A percentile compares a stretch with the other conserved stretches of the same genome.
phyloP scores from a whole-genome alignment of 805 yeast genomes.

The Debaryomyces maramus region DNA sequence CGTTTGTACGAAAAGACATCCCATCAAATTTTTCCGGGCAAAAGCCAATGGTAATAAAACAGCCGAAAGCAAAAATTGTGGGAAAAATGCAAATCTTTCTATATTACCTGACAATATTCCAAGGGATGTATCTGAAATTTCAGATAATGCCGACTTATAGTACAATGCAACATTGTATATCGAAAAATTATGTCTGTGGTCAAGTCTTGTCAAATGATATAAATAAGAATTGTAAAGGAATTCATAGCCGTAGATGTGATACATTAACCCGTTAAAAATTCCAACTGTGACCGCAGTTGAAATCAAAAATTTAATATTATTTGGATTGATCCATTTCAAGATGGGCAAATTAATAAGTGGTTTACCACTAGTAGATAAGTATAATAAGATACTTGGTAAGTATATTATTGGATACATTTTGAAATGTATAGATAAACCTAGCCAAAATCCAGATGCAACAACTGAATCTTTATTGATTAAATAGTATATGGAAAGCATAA shows the following conservation, averaged over 20 bases:
- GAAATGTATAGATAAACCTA: conserved; percentile 85
- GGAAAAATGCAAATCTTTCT: conserved; percentile 72
- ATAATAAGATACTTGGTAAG: conserved; percentile 65
- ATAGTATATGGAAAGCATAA: conserved; percentile 57
- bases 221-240: conserved; percentile 76
- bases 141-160: conserved; percentile 47
- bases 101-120: conserved; percentile 20
- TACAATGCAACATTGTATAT: conserved; percentile 77
- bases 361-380: conserved; percentile 26
- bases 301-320: conserved; percentile 27
- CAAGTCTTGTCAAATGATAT: conserved; percentile 80
- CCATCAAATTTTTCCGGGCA: conserved; percentile 30
- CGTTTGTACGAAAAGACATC: conserved; percentile 42
- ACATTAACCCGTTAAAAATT: conserved; percentile 59
- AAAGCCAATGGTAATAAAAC: conserved; percentile 55
- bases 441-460: conserved; percentile 40
- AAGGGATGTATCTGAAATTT: background rate
- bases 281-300: conserved; percentile 46
- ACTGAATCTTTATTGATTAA: conserved; percentile 33
- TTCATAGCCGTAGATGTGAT: conserved; percentile 65
- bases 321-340: conserved; percentile 39
- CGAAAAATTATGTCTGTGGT: conserved; percentile 94
- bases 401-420: conserved; percentile 92
- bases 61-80: conserved; percentile 68
- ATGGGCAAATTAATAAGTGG: conserved; percentile 28